These are phyloP conservation scores for Fomes fomentarius DNA, from an alignment of 1,284 basidiomycete genomes.

Conservation along the genomic window DNA sequence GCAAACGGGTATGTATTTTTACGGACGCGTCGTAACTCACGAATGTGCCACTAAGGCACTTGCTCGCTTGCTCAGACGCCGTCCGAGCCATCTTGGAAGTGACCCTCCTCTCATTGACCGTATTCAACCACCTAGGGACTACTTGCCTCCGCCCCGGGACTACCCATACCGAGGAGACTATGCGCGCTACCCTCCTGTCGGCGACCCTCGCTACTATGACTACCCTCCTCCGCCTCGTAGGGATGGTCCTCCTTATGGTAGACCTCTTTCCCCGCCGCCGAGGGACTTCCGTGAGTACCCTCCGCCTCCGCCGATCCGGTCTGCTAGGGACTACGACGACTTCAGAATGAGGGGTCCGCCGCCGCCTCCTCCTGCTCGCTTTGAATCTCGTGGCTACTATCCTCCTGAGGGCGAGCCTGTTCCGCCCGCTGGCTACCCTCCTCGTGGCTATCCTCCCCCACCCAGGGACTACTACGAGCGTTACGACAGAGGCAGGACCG, in stretches of 20 bases:
- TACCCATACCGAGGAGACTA: constrained; percentile 59
- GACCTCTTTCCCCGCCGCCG: constrained; percentile 56
- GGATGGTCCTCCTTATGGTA: constrained; percentile 48
- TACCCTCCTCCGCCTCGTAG: constrained; percentile 55
- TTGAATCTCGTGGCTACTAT: constrained; percentile 46
- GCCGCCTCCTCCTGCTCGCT: constrained; percentile 36
- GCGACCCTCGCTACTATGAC: constrained; percentile 59
- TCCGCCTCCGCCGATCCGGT: constrained; percentile 44
- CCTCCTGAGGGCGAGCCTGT: constrained; percentile 37
- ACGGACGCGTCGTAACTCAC: not conserved
- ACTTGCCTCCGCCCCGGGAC: constrained; percentile 48
- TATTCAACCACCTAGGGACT: constrained; percentile 50
- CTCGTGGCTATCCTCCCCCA: constrained; percentile 49
- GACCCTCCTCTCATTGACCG: constrained; percentile 60
- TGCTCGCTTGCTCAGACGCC: constrained; percentile 15
- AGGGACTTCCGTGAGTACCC: constrained; percentile 71
- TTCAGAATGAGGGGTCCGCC: constrained; percentile 54
- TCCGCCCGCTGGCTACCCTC: constrained; percentile 40
- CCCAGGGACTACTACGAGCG: constrained; percentile 60
- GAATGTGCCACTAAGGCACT: constrained; percentile 16
- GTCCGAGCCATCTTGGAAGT: constrained; percentile 39
- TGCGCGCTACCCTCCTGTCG: constrained; percentile 42
- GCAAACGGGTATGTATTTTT: constrained; percentile 38
- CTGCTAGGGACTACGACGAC: constrained; percentile 70
- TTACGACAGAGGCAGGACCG: constrained; percentile 51